These are phyloP conservation scores for Mucor mucedo DNA, from an alignment of 371 early-diverging fungal genomes.

Conservation along the genomic window DNA sequence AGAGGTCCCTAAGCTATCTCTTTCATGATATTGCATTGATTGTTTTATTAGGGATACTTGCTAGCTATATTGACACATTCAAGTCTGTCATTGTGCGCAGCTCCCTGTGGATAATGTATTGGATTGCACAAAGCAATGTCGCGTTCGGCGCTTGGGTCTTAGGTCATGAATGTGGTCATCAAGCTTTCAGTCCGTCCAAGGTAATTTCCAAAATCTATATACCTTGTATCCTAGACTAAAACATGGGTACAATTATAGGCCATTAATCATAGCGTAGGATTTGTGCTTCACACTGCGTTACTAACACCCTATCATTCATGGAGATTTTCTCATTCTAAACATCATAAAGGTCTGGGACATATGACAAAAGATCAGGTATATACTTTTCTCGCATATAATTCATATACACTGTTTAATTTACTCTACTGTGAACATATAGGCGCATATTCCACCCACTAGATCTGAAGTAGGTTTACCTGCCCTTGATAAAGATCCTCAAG, in stretches of 20 bases:
- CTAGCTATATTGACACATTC: constrained; percentile 68
- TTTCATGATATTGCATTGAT: constrained; percentile 69
- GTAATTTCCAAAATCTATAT: background rate
- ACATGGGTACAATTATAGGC: constrained; percentile 15
- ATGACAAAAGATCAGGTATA: constrained; percentile 79
- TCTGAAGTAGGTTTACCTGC: constrained; percentile 50
- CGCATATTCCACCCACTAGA: constrained; percentile 81
- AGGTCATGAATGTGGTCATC: constrained; percentile 90
- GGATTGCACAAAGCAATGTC: constrained; percentile 80
- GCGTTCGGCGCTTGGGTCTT: constrained; percentile 88
- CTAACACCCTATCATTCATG: constrained; percentile 86
- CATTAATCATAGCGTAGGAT: constrained; percentile 82
- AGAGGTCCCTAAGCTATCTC: constrained; percentile 73
- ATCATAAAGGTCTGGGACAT: constrained; percentile 84
- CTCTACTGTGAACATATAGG: constrained; percentile 32
- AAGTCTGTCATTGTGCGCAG: constrained; percentile 49
- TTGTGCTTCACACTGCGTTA: constrained; percentile 78
- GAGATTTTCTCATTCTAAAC: constrained; percentile 75
- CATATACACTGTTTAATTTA: background rate
- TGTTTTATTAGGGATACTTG: constrained; percentile 62
- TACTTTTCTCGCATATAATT: background rate
- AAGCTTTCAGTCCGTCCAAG: constrained; percentile 78
- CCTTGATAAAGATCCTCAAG: constrained; percentile 36
- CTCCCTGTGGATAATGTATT: constrained; percentile 77
- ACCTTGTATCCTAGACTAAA: no score